phyloP scores from a whole-genome alignment of 345 rosid species.

The Noccaea caerulescens region DNA sequence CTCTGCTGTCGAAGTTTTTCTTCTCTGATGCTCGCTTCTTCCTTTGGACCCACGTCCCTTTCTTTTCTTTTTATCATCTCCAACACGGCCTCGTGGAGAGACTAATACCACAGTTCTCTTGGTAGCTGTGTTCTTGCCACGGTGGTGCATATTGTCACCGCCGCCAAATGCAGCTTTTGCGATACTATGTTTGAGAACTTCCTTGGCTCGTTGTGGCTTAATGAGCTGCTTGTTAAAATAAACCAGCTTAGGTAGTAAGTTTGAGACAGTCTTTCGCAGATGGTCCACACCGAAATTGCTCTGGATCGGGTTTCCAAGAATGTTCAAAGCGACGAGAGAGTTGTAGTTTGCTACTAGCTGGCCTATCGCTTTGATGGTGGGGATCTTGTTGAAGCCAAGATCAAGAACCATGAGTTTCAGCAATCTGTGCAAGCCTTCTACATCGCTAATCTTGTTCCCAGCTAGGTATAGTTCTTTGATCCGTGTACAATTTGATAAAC shows the following conservation, averaged over 20 bases:
- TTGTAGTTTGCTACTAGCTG: slow-evolving; percentile 93
- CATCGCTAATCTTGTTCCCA: slow-evolving; percentile 88
- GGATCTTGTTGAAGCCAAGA: slow-evolving; percentile 93
- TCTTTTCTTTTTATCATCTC: slow-evolving; percentile 22
- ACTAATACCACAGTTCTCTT: slow-evolving; percentile 40
- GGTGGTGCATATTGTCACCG: slow-evolving; percentile 33
- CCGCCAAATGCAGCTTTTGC: slow-evolving; percentile 80
- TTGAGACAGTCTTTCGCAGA: slow-evolving; percentile 69
- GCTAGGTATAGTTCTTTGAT: slow-evolving; percentile 89
- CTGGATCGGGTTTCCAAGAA: slow-evolving; percentile 83
- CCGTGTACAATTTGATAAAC: slow-evolving; percentile 78
- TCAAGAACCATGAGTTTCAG: slow-evolving; percentile 83
- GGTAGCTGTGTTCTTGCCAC: slow-evolving; percentile 34
- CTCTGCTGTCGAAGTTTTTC: slow-evolving; percentile 35
- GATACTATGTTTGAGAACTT: slow-evolving; percentile 67
- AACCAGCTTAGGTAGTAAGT: slow-evolving; percentile 79
- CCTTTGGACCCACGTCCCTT: slow-evolving; percentile 44
- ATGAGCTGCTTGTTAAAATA: slow-evolving; percentile 85
- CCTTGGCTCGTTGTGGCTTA: slow-evolving; percentile 76
- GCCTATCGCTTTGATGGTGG: slow-evolving; percentile 78
- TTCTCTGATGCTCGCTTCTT: slow-evolving; percentile 45
- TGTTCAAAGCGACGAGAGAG: slow-evolving; percentile 74
- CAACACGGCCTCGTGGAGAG: slow-evolving; percentile 40
- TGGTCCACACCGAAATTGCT: slow-evolving; percentile 77
- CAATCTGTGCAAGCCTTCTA: slow-evolving; percentile 89